phyloP scores from a whole-genome alignment of 345 rosid species.

The Eucalyptus tenuipes region DNA sequence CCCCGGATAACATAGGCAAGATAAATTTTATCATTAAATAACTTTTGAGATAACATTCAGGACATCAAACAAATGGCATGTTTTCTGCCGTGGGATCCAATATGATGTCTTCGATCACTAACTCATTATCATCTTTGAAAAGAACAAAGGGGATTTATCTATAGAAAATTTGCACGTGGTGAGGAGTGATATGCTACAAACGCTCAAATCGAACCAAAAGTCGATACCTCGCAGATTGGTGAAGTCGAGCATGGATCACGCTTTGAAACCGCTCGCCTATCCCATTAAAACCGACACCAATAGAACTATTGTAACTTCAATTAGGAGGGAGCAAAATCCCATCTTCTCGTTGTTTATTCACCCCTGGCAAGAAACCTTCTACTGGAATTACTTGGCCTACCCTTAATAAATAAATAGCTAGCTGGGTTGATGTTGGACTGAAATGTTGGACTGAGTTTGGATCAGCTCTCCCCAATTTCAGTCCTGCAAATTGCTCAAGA shows the following conservation, averaged over 20 bases:
- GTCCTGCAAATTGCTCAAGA: neutral
- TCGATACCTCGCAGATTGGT: neutral
- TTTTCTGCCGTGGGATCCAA: neutral
- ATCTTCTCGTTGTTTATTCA: neutral
- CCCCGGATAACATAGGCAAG: fast-evolving
- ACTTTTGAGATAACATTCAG: neutral
- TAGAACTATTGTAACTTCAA: neutral
- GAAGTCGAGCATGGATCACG: neutral
- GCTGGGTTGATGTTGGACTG: neutral
- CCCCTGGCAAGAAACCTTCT: neutral
- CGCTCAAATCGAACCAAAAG: neutral
- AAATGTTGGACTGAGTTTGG: neutral
- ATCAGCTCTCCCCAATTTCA: neutral
- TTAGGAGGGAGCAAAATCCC: neutral
- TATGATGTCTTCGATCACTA: neutral
- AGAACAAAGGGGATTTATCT: neutral
- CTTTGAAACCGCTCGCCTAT: neutral
- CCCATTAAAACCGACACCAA: neutral
- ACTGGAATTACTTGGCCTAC: neutral
- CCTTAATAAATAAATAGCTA: neutral
- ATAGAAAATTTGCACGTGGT: neutral
- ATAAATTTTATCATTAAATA: too few species aligned
- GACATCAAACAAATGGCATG: neutral
- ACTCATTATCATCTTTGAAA: neutral
- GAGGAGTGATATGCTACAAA: neutral